Base-by-base conservation (phyloP, 495 filamentous ascomycete genomes). In the Cryomyces antarcticus region DNA sequence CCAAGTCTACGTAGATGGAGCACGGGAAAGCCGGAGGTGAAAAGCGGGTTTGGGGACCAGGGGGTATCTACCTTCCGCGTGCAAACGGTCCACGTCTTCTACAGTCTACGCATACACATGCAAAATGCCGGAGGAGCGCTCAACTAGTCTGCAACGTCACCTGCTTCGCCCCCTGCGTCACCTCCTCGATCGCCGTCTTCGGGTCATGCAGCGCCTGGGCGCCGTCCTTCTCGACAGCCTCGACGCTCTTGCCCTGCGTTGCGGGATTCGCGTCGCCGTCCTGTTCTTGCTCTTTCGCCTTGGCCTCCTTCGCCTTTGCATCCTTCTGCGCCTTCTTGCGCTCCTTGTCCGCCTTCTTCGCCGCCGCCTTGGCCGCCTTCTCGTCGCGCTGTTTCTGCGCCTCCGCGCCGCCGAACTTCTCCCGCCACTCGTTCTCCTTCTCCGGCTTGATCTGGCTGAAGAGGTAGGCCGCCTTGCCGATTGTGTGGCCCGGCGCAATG, bases 401-500 rank as follows among this genome's bases (percentile, higher is more conserved):
- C 39, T 71, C 76, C 55, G 80, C 80, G 37, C 83, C 82, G 34
- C 87, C 86, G 54, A 78, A 95, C 51, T 63, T 63, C 31, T 75
- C 71, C 43, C 77, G 73, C 87, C 87, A 95, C 54, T 82, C 75
- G 12, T 76, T 68, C 17, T 76, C 78, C 62, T 83, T 86, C 63
- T 79, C 78, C 24, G 77, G 67, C 41, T 86, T 78, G 45, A 92
- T 92, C 37, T 63, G 65, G 10, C 71, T 68, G 65, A 93, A 95
- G 28, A 93, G 67, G 48, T 85, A 79, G 45, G 71, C 68, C 4
- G 87, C 74, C 55, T 80, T 81, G 47, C 82, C 80, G 44, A 95
- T 75, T 50, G 76, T 73, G 59, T 93, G 83, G 43, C 79, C 79
- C 0, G 76, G 65, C 52, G 76, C 68, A 39, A 89, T 56, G 24